These are phyloP conservation scores for Zasmidium citrigriseum DNA, from an alignment of 2,329 filamentous ascomycete species.

Conservation along the genomic window DNA sequence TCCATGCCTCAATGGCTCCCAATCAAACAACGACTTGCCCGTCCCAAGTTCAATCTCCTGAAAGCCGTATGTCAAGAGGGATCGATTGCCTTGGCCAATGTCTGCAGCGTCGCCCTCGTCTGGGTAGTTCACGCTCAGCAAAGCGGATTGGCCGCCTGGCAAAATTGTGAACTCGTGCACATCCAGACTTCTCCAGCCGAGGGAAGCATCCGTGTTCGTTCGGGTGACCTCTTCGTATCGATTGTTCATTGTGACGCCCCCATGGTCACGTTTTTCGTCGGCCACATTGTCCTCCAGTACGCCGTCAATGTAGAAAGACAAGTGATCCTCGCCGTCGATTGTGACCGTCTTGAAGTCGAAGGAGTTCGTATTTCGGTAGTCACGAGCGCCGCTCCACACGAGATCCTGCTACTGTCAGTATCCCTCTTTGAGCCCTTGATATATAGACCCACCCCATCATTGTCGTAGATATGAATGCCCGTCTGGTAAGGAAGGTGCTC, in stretches of 20 bases:
- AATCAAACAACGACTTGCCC: conserved; percentile 37
- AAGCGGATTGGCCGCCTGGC: not conserved
- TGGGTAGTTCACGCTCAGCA: conserved; percentile 6
- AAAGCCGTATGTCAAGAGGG: conserved; percentile 30
- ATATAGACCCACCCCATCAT: not conserved
- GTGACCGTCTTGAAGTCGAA: conserved; percentile 63
- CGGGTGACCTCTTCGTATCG: conserved; percentile 35
- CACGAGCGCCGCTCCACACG: not conserved
- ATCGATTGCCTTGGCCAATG: conserved; percentile 1
- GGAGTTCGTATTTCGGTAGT: conserved; percentile 10
- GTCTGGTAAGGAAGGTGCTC: conserved; percentile 6
- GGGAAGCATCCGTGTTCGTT: conserved; percentile 14
- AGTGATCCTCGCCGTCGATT: conserved; percentile 83
- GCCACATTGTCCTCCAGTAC: conserved; percentile 1
- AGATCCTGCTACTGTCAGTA: not conserved
- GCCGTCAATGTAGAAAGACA: conserved; percentile 47
- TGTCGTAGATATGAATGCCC: conserved; percentile 9
- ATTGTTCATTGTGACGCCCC: conserved; percentile 33
- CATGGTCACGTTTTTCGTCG: not conserved
- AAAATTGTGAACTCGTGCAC: conserved; percentile 12
- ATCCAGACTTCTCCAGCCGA: not conserved
- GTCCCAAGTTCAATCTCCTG: conserved; percentile 42
- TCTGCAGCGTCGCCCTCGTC: conserved; percentile 1
- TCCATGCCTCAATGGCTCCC: conserved; percentile 36
- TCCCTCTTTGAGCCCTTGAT: too few species aligned